These are phyloP conservation scores for Beta vulgaris DNA, from an alignment of 148 eudicot genomes.

Conservation along the genomic window DNA sequence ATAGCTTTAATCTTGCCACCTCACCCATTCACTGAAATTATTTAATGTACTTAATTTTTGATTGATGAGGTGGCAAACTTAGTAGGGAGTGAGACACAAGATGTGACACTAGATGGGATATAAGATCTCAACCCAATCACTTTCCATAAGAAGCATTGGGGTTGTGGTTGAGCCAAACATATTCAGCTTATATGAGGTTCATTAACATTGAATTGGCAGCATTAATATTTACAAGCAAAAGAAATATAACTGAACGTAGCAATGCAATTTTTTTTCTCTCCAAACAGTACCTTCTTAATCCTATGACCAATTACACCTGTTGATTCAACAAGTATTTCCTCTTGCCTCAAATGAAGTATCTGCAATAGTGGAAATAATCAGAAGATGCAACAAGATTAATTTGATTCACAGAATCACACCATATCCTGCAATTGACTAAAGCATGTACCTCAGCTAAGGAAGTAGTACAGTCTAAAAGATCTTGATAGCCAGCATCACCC, in stretches of 20 bases:
- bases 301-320: slow-evolving; percentile 98
- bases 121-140: no score
- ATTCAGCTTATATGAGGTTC: not conserved
- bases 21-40: no score
- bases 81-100: no score
- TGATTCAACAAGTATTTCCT: slow-evolving; percentile 85
- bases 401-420: not conserved
- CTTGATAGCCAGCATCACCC: slow-evolving; percentile 98
- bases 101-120: no score
- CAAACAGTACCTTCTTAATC: slow-evolving; percentile 98
- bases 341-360: slow-evolving; percentile 65
- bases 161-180: not conserved
- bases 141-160: no score
- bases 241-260: not conserved
- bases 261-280: not conserved
- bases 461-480: slow-evolving; percentile 72
- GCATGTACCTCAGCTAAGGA: slow-evolving; percentile 68
- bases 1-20: no score
- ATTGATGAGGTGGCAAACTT: no score
- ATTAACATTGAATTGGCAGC: not conserved
- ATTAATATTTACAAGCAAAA: not conserved
- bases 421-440: slow-evolving; percentile 4
- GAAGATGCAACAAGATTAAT: not conserved
- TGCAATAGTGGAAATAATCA: slow-evolving; percentile 25
- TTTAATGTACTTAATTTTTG: no score